Conservation (phyloP, 352 stramenopile genomes). For the Globisporangium orthogonon region DNA sequence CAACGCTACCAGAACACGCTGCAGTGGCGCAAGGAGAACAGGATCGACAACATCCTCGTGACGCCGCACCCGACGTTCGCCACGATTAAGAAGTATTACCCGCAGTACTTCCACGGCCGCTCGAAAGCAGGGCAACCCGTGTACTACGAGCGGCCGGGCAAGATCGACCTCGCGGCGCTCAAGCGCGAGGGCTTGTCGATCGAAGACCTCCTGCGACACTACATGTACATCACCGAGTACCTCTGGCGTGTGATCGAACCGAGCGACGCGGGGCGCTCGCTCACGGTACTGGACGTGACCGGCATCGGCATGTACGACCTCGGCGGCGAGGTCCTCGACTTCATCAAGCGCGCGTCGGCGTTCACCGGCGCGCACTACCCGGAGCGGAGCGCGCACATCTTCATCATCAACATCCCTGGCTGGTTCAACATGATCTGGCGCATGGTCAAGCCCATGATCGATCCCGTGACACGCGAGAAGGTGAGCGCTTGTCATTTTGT, state of each 20-base stretch:
- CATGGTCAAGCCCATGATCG: slow-evolving; percentile 90
- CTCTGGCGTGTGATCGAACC: slow-evolving; percentile 82
- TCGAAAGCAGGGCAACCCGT: slow-evolving; percentile 69
- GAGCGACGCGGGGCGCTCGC: slow-evolving; percentile 56
- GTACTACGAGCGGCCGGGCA: slow-evolving; percentile 83
- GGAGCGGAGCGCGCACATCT: slow-evolving; percentile 90
- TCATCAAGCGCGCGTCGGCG: slow-evolving; percentile 78
- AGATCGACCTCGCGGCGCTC: slow-evolving; percentile 82
- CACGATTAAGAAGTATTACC: slow-evolving; percentile 90
- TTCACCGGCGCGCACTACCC: slow-evolving; percentile 92
- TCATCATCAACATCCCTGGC: slow-evolving; percentile 93
- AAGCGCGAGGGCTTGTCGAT: slow-evolving; percentile 86
- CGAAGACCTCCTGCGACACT: slow-evolving; percentile 84
- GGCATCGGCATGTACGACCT: slow-evolving; percentile 88
- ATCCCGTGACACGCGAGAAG: slow-evolving; percentile 93
- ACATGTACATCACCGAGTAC: slow-evolving; percentile 92
- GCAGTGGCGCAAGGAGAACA: slow-evolving; percentile 83
- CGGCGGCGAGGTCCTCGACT: slow-evolving; percentile 82
- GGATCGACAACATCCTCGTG: slow-evolving; percentile 85
- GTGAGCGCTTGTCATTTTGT: too few relatives aligned
- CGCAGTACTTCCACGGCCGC: slow-evolving; percentile 86
- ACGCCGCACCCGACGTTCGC: slow-evolving; percentile 75
- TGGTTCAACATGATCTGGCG: slow-evolving; percentile 95
- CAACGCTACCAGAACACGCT: slow-evolving; percentile 69
- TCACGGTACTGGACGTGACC: slow-evolving; percentile 81